Percentiles rank a stretch among this genome's conserved stretches.
These are phyloP conservation scores for Sanghuangporus sanghuang DNA, from an alignment of 1,284 basidiomycete species.

Conservation along the genomic window DNA sequence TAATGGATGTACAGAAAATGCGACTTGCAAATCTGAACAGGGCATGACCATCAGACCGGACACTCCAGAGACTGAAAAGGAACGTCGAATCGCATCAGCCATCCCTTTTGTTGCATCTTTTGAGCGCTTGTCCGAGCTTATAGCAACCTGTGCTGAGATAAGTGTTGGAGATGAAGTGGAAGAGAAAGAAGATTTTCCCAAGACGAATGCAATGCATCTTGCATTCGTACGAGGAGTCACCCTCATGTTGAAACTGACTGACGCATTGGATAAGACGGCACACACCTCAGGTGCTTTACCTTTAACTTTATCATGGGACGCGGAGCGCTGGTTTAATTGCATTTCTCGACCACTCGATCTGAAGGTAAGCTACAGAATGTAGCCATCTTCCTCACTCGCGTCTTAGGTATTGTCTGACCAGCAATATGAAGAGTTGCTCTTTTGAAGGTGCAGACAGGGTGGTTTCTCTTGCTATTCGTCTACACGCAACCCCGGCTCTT, in stretches of 20 bases:
- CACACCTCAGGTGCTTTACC: neutral
- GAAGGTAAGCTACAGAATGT: slow-evolving; percentile 23
- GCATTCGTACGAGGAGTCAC: slow-evolving; percentile 11
- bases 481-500: slow-evolving; percentile 48
- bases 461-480: slow-evolving; percentile 51
- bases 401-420: too few relatives aligned
- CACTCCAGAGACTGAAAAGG: neutral
- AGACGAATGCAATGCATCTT: neutral
- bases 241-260: slow-evolving; percentile 10
- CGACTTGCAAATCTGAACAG: neutral
- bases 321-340: slow-evolving; percentile 27
- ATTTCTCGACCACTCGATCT: slow-evolving; percentile 23
- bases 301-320: slow-evolving; percentile 24
- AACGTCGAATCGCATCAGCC: slow-evolving; percentile 24
- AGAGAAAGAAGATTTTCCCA: neutral
- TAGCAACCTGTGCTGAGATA: slow-evolving; percentile 36
- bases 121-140: slow-evolving; percentile 46
- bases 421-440: slow-evolving; percentile 41
- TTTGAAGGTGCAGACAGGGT: slow-evolving; percentile 66
- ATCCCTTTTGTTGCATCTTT: slow-evolving; percentile 55
- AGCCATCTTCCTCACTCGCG: neutral
- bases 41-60: neutral
- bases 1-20: neutral
- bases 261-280: neutral
- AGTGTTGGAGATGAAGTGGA: neutral